Evolutionary conservation across 2,329 filamentous ascomycete species (phyloP).

Genomic region (Lasiodiplodia theobromae): DNA sequence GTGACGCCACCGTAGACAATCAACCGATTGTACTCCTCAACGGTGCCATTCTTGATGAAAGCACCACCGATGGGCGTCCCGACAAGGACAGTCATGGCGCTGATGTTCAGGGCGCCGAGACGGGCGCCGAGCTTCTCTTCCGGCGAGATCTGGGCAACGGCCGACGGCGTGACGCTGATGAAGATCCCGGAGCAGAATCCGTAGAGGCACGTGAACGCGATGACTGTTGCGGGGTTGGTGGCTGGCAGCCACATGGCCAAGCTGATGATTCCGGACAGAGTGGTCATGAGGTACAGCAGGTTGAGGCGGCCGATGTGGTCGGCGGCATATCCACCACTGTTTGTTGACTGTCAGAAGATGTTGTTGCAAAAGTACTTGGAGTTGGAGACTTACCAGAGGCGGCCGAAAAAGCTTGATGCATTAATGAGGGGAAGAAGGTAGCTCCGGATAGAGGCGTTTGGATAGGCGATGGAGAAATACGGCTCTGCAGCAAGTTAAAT

Average conservation of each 20-base stretch:
- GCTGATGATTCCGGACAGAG: slow-evolving; percentile 29
- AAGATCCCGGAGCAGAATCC: slow-evolving; percentile 30
- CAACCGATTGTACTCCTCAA: slow-evolving; percentile 2
- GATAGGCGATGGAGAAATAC: slow-evolving; percentile 15
- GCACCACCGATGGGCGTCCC: slow-evolving; percentile 25
- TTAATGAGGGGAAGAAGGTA: slow-evolving; percentile 30
- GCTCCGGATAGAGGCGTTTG: slow-evolving; percentile 9
- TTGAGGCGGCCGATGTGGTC: slow-evolving; percentile 27
- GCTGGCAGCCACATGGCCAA: slow-evolving; percentile 29
- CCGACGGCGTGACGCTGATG: slow-evolving; percentile 26
- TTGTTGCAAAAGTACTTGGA: too few relatives aligned
- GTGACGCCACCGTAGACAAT: not conserved
- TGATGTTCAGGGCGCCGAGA: slow-evolving; percentile 28
- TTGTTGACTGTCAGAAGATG: not conserved
- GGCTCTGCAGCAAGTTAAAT: not conserved
- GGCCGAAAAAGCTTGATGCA: slow-evolving; percentile 26
- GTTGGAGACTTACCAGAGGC: not conserved
- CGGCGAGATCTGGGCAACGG: slow-evolving; percentile 28
- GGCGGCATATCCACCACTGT: slow-evolving; percentile 24
- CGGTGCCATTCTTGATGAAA: not conserved
- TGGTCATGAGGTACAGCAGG: slow-evolving; percentile 27
- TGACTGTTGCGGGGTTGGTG: not conserved
- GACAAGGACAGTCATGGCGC: slow-evolving; percentile 23
- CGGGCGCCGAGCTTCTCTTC: slow-evolving; percentile 29
- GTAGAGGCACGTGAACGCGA: slow-evolving; percentile 29